These are phyloP conservation scores for Thermomucor indicae-seudaticae DNA, from an alignment of 371 early-diverging fungal genomes.

Conservation along the genomic window DNA sequence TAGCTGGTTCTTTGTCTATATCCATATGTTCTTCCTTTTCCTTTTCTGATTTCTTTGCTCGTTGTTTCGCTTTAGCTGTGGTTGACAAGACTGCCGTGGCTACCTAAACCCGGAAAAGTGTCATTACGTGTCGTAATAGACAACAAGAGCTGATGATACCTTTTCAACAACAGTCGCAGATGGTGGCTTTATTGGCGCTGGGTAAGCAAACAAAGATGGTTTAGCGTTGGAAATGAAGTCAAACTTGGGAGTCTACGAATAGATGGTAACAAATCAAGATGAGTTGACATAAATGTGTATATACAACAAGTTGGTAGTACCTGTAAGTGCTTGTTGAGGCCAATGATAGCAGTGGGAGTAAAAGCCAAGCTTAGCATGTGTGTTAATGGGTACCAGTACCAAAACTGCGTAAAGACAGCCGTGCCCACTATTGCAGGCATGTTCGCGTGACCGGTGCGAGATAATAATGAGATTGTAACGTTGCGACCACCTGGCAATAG, in stretches of 20 bases:
- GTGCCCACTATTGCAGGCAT: slow-evolving; percentile 96
- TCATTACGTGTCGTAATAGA: background rate
- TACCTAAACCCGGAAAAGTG: slow-evolving; percentile 34
- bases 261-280: background rate
- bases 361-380: slow-evolving; percentile 94
- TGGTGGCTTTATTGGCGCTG: slow-evolving; percentile 73
- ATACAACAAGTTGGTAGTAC: slow-evolving; percentile 16
- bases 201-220: slow-evolving; percentile 92
- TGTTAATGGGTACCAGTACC: slow-evolving; percentile 99
- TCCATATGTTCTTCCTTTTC: slow-evolving; percentile 60
- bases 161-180: slow-evolving; percentile 61
- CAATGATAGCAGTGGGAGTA: slow-evolving; percentile 94
- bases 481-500: slow-evolving; percentile 83
- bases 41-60: slow-evolving; percentile 81
- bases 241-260: slow-evolving; percentile 75
- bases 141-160: slow-evolving; percentile 35
- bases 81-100: slow-evolving; percentile 95
- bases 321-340: slow-evolving; percentile 82
- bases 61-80: slow-evolving; percentile 88
- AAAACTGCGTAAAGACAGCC: slow-evolving; percentile 97
- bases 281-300: background rate
- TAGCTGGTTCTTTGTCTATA: slow-evolving; percentile 32
- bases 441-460: slow-evolving; percentile 85
- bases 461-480: slow-evolving; percentile 89
- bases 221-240: slow-evolving; percentile 80